These are phyloP conservation scores for Phoma sp. DNA, from an alignment of 2,329 filamentous ascomycete species.

Conservation along the genomic window DNA sequence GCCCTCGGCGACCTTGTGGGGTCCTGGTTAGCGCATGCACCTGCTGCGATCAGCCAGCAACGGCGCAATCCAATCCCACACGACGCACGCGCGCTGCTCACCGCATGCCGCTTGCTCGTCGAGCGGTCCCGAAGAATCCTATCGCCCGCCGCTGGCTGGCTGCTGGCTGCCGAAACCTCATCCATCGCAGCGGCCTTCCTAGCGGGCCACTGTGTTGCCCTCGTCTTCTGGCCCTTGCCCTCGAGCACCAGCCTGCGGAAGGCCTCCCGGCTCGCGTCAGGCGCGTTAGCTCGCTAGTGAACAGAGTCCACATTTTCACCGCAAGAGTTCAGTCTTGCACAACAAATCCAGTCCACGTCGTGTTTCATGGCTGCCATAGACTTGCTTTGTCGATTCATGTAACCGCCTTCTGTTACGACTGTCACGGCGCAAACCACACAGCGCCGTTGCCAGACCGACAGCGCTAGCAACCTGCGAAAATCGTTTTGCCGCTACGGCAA, in stretches of 20 bases:
- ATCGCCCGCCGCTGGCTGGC: constrained; percentile 12
- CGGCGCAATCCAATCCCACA: constrained; percentile 12
- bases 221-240: not conserved
- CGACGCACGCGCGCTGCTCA: constrained; percentile 13
- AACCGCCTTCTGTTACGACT: constrained; percentile 17
- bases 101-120: constrained; percentile 7
- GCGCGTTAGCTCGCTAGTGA: constrained; percentile 12
- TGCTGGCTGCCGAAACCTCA: constrained; percentile 2
- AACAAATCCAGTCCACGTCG: constrained; percentile 22
- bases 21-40: constrained; percentile 1
- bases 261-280: constrained; percentile 12
- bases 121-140: constrained; percentile 1
- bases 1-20: constrained; percentile 12
- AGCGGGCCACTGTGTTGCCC: constrained; percentile 9
- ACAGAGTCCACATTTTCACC: constrained; percentile 1
- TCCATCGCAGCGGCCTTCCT: constrained; percentile 1
- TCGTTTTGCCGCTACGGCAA: constrained; percentile 3
- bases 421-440: constrained; percentile 17
- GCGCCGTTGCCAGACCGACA: not conserved
- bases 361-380: constrained; percentile 23
- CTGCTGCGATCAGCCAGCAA: constrained; percentile 12
- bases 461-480: constrained; percentile 4
- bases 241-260: constrained; percentile 15
- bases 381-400: constrained; percentile 23
- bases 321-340: constrained; percentile 7